phyloP scores from a whole-genome alignment of 1,139 yeast species.

The Hansenula sp. region DNA sequence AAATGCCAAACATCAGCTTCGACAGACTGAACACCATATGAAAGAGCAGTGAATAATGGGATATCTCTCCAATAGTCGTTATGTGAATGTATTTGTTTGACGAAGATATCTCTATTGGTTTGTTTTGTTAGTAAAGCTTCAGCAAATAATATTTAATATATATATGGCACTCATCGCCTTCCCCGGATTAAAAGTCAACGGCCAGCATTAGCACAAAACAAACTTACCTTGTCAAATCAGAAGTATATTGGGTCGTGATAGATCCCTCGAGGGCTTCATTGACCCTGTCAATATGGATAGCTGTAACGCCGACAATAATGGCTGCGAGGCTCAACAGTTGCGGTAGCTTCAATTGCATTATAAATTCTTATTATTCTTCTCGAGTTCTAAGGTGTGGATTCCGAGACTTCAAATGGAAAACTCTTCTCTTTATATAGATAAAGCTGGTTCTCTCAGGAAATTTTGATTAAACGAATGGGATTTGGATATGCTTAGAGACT shows the following conservation, averaged over 20 bases:
- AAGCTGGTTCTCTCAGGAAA: not conserved
- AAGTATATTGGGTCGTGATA: conserved; percentile 11
- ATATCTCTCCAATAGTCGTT: conserved; percentile 72
- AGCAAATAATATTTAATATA: too few species aligned
- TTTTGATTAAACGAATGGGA: not conserved
- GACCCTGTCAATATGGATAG: conserved; percentile 1
- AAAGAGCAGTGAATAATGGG: conserved; percentile 62
- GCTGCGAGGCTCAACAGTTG: not conserved
- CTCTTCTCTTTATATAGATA: too few species aligned
- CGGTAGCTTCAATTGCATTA: not conserved
- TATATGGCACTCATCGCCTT: not conserved
- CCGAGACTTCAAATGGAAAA: not conserved
- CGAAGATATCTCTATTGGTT: conserved; percentile 19
- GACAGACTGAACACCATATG: conserved; percentile 57
- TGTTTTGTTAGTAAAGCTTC: not conserved
- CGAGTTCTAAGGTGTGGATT: too few species aligned
- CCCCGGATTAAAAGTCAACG: too few species aligned
- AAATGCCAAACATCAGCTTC: conserved; percentile 70
- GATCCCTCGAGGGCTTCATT: conserved; percentile 9
- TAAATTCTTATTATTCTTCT: not conserved
- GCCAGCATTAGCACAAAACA: too few species aligned
- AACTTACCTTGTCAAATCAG: conserved; percentile 17
- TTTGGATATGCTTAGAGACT: not conserved
- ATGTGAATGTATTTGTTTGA: conserved; percentile 54
- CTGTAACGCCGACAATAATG: not conserved